Base-by-base conservation (phyloP, 208 protist genomes). In the Acanthamoeba quina region DNA sequence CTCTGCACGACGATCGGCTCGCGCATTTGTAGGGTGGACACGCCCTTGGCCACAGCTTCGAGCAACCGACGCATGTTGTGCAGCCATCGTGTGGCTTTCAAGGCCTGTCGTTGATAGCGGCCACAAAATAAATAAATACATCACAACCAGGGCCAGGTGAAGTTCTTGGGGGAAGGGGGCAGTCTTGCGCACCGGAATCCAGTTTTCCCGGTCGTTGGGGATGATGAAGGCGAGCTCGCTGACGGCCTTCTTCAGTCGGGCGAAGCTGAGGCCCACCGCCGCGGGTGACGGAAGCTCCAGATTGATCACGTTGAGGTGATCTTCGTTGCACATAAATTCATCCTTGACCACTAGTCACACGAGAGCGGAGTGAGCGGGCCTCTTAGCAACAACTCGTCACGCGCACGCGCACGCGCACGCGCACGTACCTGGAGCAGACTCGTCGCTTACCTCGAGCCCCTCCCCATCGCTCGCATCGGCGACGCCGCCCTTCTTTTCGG, bases 221-320 rank as follows among this genome's bases (percentile, higher is more conserved):
- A 82, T 82, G 34, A 5, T 54, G 72, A 82, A 82, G 72, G 72
- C 34, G 72, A 82, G 34, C 24, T 82, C 72, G 34, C 41, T 82
- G 72, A 82, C 72, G 3, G 41, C 72, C 37, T 52, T 44, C 31
- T 34, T 44, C 5, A 82, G 72, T 26, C 72, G 72, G 24, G 72
- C 72, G 10, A 82, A 44, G 44, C 72, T 54, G n/a, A 82, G 44
- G 3, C 72, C 72, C 34, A 82, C 72, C 44, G 72, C 7, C 5
- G 37, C 72, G 7, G 72, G 72, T n/a, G 72, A 82, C 9, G 72
- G 41, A 0, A 82, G 26, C 26, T 82, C 72, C 17, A 82, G 6
- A 4, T 54, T 54, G 44, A 82, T 52, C 24, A 82, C 72, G 41
- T 82, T 52, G 19, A 82, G 7, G 2, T 82, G 72, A 21, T 82